Evolutionary conservation across 495 filamentous ascomycete genomes (phyloP), one percentile per base, ranked within the genome.

Genomic region (Cercophora samala): DNA sequence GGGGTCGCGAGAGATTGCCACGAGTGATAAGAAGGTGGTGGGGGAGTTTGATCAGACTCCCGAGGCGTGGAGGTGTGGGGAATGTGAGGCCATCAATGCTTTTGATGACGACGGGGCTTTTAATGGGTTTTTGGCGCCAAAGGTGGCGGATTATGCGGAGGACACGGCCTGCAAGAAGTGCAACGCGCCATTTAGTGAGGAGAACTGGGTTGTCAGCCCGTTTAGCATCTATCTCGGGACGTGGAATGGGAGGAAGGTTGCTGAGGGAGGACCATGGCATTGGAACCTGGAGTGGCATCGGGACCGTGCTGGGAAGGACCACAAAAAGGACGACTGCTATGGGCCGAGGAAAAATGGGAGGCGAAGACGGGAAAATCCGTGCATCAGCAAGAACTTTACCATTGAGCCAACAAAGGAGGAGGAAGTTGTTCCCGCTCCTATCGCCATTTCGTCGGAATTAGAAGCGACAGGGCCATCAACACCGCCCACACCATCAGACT

Each of bases 1-100:
- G 0, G 70, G 70, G 4, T 64, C 61, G 15, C 60, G 70, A 21
- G 70, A 72, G 58, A 72, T 72, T 29, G 67, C 67, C 1, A 69
- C 66, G 0, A 42, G 64, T 9, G 64, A 72, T 4, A 52, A 51
- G n/a, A 55, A 52, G 11, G 61, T 66, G 5, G 54, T 62, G 1
- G 70, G 67, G n/a, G 70, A 72, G 52, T 69, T 66, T n/a, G 70
- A 72, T 59, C 70, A 72, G 62, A 69, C 70, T 18, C 70, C 70
- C 11, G 67, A 72, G 46, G 65, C 25, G 23, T 72, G 70, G 67
- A 29, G 70, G 37, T 72, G 67, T 26, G 61, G 58, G 42, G n/a
- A 53, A 1, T 72, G 70, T 58, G 66, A 69, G 58, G 29, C 56
- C 21, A 59, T 72, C 64, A 72, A 72, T 22, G 46, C 29, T 17